Evolutionary conservation across 257 asterid species (phyloP).

Genomic region (Plectranthus barbatus): DNA sequence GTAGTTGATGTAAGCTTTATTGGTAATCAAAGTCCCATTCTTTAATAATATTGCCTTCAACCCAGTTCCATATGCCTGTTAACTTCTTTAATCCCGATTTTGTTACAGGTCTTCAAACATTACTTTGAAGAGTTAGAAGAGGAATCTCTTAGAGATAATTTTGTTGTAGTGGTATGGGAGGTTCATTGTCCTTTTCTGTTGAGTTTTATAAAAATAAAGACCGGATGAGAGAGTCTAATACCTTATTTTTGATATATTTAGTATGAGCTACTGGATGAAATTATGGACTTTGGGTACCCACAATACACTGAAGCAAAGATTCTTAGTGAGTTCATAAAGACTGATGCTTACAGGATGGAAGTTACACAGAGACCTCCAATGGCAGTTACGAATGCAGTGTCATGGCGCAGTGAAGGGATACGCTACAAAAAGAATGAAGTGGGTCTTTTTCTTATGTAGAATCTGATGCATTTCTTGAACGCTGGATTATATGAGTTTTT

Average conservation of each 20-base stretch:
- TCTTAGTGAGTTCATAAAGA: slow-evolving; percentile 96
- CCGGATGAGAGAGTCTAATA: slow-evolving; percentile 1
- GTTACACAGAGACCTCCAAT: slow-evolving; percentile 98
- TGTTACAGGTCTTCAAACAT: slow-evolving; percentile 86
- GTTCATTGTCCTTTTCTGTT: slow-evolving; percentile 11
- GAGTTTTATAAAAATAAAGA: not conserved
- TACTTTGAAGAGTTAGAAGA: slow-evolving; percentile 98
- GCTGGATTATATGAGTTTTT: slow-evolving; percentile 11
- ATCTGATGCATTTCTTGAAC: slow-evolving; percentile 1
- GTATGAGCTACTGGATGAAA: slow-evolving; percentile 98
- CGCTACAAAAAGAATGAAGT: slow-evolving; percentile 95
- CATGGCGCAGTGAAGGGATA: slow-evolving; percentile 99
- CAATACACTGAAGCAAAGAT: slow-evolving; percentile 98
- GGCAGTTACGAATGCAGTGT: slow-evolving; percentile 99
- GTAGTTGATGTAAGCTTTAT: slow-evolving; percentile 83
- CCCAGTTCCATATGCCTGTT: slow-evolving; percentile 9
- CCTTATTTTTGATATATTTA: slow-evolving; percentile 23
- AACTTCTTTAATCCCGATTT: slow-evolving; percentile 9
- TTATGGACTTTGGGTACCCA: slow-evolving; percentile 99
- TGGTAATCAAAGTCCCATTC: slow-evolving; percentile 16
- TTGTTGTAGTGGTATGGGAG: slow-evolving; percentile 92
- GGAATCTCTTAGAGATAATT: slow-evolving; percentile 95
- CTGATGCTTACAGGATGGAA: slow-evolving; percentile 99
- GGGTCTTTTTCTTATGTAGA: slow-evolving; percentile 15
- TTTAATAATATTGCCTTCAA: not conserved